phyloP scores from a whole-genome alignment of 2,329 filamentous ascomycete genomes.

The Graphilbum ipis-grandicollis region DNA sequence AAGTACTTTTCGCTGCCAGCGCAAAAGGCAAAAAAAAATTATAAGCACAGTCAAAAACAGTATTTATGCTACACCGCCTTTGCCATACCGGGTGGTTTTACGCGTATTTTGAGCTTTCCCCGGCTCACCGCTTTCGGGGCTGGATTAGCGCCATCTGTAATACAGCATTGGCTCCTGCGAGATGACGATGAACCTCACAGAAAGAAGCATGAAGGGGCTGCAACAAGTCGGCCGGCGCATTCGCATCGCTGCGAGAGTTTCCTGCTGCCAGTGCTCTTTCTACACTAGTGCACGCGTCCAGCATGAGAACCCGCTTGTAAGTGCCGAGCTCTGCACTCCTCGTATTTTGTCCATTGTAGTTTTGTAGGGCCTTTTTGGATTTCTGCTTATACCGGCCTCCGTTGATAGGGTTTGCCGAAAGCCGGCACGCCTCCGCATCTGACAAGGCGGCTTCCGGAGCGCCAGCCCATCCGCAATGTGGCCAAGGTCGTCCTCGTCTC shows the following conservation, averaged over 20 bases:
- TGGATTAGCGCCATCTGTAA: neutral
- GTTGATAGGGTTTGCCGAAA: conserved; percentile 59
- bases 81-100: neutral
- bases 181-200: no score
- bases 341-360: no score
- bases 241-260: conserved; percentile 8
- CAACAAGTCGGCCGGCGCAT: neutral
- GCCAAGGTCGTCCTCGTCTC: conserved; percentile 91
- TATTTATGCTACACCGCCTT: conserved; percentile 1
- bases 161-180: neutral
- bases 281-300: conserved; percentile 34
- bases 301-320: conserved; percentile 80
- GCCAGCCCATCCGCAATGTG: conserved; percentile 67
- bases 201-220: no score
- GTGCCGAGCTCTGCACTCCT: no score
- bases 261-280: conserved; percentile 15
- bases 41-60: conserved; percentile 3
- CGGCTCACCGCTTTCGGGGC: conserved; percentile 4
- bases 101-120: neutral
- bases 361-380: no score
- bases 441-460: conserved; percentile 66
- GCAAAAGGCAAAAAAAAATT: conserved; percentile 1
- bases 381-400: no score
- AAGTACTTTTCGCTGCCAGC: no score
- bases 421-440: conserved; percentile 58